Evolutionary conservation across 2,329 filamentous ascomycete species (phyloP).

Genomic region (Fusarium robinianum): DNA sequence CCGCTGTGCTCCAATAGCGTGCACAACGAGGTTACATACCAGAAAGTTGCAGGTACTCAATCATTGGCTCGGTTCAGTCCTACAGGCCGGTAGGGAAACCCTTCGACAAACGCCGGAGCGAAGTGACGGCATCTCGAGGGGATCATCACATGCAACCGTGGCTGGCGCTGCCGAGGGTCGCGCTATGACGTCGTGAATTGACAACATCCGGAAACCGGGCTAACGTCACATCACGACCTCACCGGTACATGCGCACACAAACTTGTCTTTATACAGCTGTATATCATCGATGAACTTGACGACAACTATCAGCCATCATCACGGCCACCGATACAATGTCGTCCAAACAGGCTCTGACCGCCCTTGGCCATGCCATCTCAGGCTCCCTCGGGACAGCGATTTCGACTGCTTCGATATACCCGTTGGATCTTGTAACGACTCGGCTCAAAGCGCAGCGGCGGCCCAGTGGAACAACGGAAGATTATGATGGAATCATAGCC

Average conservation of each 20-base stretch:
- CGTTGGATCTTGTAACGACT: conserved; percentile 79
- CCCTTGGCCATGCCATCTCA: conserved; percentile 79
- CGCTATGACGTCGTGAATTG: conserved; percentile 29
- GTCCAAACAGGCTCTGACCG: conserved; percentile 59
- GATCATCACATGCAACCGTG: conserved; percentile 25
- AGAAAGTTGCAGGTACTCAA: too few relatives aligned
- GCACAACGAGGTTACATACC: too few relatives aligned
- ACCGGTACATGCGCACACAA: too few relatives aligned
- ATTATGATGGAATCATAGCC: conserved; percentile 70
- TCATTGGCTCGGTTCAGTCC: background rate
- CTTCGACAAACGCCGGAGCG: background rate
- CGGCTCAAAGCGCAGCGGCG: conserved; percentile 78
- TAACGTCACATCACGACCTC: conserved; percentile 14
- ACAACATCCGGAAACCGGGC: too few relatives aligned
- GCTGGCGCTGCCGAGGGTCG: conserved; percentile 15
- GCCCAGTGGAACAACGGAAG: conserved; percentile 48
- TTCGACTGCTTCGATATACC: conserved; percentile 79
- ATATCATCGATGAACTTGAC: too few relatives aligned
- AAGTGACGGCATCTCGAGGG: conserved; percentile 16
- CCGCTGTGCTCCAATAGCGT: too few relatives aligned
- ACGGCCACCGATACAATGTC: conserved; percentile 28
- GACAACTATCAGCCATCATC: background rate
- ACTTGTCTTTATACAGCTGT: too few relatives aligned
- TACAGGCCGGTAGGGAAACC: too few relatives aligned
- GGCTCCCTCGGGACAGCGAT: conserved; percentile 79